Evolutionary conservation across 192 early-diverging fungal species (phyloP).

Genomic region (Geranomyces michiganensis): DNA sequence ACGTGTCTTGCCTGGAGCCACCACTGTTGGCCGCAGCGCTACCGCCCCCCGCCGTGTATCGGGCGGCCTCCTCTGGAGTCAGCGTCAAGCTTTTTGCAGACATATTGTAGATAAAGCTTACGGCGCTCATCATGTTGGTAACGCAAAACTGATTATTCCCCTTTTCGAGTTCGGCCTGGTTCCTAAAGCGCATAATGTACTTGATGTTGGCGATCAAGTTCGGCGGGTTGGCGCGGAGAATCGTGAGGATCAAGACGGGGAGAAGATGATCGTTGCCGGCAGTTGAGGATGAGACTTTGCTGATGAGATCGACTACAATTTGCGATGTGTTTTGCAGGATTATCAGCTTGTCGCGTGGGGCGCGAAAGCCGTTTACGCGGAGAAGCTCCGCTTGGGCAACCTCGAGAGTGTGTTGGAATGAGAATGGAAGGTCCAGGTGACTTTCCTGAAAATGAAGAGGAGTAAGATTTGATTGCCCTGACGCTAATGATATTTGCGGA

Average conservation of each 20-base stretch:
- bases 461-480: neutral
- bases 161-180: constrained; percentile 46
- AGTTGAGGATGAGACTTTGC: constrained; percentile 33
- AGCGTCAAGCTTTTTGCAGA: constrained; percentile 49
- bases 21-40: neutral
- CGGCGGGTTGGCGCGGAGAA: constrained; percentile 54
- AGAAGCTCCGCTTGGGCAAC: constrained; percentile 51
- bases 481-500: neutral
- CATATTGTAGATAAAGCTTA: constrained; percentile 62
- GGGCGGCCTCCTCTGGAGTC: constrained; percentile 34
- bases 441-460: constrained; percentile 33
- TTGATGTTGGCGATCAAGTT: constrained; percentile 60
- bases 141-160: constrained; percentile 53
- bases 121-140: constrained; percentile 60
- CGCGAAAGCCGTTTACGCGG: constrained; percentile 48
- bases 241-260: constrained; percentile 49
- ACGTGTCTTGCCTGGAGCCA: neutral
- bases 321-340: constrained; percentile 48
- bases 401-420: constrained; percentile 45
- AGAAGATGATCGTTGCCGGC: constrained; percentile 53
- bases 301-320: constrained; percentile 49
- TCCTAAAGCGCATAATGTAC: constrained; percentile 56
- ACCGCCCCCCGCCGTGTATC: constrained; percentile 15
- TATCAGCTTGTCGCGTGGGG: constrained; percentile 51
- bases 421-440: constrained; percentile 55